Conservation (phyloP, 371 early-diverging fungal genomes). For the Apophysomyces sp. region DNA sequence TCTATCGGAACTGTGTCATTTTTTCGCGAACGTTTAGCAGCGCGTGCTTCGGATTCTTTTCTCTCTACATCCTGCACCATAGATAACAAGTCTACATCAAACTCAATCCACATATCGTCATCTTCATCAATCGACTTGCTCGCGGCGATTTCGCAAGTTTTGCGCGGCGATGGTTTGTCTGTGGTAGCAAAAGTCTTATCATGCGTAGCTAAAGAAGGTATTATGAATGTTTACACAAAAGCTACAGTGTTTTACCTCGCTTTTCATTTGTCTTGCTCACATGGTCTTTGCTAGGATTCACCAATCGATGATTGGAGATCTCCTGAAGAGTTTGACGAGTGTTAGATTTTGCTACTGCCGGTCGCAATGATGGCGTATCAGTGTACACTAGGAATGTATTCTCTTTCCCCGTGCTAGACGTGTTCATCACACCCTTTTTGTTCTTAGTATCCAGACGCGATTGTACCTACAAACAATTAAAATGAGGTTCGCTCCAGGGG, state of each 20-base stretch:
- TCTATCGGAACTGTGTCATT: not conserved
- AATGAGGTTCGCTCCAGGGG: not conserved
- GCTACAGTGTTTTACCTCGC: not conserved
- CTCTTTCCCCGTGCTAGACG: not conserved
- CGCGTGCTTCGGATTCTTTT: not conserved
- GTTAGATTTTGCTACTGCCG: not conserved
- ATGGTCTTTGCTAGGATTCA: not conserved
- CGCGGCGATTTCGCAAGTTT: not conserved
- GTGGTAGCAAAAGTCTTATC: not conserved
- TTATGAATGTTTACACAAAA: not conserved
- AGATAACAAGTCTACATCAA: slow-evolving; percentile 8
- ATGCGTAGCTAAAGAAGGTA: not conserved
- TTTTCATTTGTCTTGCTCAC: not conserved
- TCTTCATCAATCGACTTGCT: not conserved
- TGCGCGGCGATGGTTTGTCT: not conserved
- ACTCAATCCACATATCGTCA: slow-evolving; percentile 13
- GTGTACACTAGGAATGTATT: slow-evolving; percentile 10
- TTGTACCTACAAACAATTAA: not conserved
- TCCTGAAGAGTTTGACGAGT: not conserved
- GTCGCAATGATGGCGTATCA: not conserved
- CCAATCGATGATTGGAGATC: not conserved
- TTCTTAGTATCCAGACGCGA: not conserved
- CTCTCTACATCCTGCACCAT: slow-evolving; percentile 2
- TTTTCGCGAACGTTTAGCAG: not conserved
- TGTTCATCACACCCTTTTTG: not conserved